phyloP scores from a whole-genome alignment of 2,329 filamentous ascomycete species.

The Waltergamsia citrina region DNA sequence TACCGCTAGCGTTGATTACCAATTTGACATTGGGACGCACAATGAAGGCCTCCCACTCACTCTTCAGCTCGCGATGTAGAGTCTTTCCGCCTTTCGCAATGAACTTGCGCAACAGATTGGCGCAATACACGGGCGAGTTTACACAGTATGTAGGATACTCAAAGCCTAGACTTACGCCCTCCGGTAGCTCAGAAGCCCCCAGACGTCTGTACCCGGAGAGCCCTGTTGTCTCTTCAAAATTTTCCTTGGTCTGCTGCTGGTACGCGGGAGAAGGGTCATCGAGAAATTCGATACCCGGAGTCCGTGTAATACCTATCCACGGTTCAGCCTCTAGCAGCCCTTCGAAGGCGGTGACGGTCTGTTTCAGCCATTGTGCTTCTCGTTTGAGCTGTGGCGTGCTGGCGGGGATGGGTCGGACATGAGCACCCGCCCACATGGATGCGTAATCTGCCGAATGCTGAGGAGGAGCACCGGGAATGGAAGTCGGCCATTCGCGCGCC shows the following conservation, averaged over 20 bases:
- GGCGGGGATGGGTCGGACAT: constrained; percentile 40
- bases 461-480: constrained; percentile 18
- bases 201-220: constrained; percentile 18
- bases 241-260: constrained; percentile 13
- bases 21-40: constrained; percentile 12
- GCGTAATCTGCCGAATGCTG: constrained; percentile 33
- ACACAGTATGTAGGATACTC: constrained; percentile 32
- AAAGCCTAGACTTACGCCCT: constrained; percentile 32
- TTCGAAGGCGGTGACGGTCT: constrained; percentile 14
- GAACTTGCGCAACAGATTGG: constrained; percentile 19
- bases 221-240: constrained; percentile 17
- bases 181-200: constrained; percentile 24
- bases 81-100: constrained; percentile 18
- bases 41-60: constrained; percentile 20
- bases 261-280: constrained; percentile 33
- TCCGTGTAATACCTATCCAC: constrained; percentile 34
- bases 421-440: constrained; percentile 48
- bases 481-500: constrained; percentile 23
- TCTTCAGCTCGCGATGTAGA: constrained; percentile 14
- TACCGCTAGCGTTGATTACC: constrained; percentile 22
- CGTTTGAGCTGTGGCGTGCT: constrained; percentile 18
- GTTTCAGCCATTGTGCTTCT: constrained; percentile 21
- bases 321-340: constrained; percentile 13
- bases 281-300: constrained; percentile 41
- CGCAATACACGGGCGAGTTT: constrained; percentile 39